Evolutionary conservation across 2,329 filamentous ascomycete species (phyloP).

Genomic region (Lachnum nothofagi): DNA sequence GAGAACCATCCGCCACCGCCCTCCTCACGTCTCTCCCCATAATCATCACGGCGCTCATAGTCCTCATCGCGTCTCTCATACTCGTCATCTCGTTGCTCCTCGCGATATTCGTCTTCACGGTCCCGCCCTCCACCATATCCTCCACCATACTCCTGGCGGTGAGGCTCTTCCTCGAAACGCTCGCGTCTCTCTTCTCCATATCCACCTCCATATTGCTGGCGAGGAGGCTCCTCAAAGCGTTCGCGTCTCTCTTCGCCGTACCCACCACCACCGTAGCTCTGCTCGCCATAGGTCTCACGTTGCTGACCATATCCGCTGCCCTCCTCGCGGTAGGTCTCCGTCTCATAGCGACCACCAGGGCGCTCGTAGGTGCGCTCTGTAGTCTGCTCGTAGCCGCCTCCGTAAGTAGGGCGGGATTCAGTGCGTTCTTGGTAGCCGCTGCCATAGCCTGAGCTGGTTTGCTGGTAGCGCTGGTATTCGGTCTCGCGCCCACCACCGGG

Average conservation of each 20-base stretch:
- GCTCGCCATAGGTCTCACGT: conserved; percentile 28
- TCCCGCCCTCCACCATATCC: conserved; percentile 23
- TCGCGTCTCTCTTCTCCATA: conserved; percentile 20
- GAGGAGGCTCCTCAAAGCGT: conserved; percentile 10
- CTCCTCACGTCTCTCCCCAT: conserved; percentile 17
- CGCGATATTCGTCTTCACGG: neutral
- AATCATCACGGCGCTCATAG: too few species aligned
- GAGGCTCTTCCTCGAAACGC: conserved; percentile 13
- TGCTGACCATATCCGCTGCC: conserved; percentile 27
- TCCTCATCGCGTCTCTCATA: conserved; percentile 6
- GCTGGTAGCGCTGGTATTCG: conserved; percentile 58
- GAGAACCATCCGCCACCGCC: conserved; percentile 18
- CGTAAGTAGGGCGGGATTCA: conserved; percentile 47
- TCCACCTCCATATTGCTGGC: conserved; percentile 14
- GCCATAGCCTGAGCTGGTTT: conserved; percentile 38
- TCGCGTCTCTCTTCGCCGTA: conserved; percentile 9
- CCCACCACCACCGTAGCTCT: conserved; percentile 25
- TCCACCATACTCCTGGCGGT: conserved; percentile 18
- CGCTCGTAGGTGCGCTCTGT: conserved; percentile 48
- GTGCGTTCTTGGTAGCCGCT: conserved; percentile 56
- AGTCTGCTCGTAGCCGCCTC: conserved; percentile 54
- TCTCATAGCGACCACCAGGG: conserved; percentile 32
- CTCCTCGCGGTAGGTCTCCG: conserved; percentile 21
- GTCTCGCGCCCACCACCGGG: conserved; percentile 51
- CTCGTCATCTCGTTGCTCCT: conserved; percentile 9